phyloP scores from a whole-genome alignment of 768 basidiomycete species.

The Zangia roseola region DNA sequence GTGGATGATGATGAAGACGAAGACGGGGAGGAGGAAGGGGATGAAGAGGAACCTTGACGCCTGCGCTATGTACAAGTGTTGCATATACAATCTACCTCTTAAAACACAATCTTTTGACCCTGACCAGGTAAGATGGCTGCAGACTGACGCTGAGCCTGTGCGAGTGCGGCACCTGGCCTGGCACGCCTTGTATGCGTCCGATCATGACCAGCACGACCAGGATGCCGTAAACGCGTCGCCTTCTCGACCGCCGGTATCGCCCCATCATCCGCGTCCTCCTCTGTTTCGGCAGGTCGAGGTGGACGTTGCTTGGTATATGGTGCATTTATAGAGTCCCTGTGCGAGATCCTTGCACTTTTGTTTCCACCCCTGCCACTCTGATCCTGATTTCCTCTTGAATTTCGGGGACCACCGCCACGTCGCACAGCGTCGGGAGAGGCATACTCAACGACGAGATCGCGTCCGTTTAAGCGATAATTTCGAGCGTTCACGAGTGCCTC shows the following conservation, averaged over 20 bases:
- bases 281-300: conserved; percentile 3
- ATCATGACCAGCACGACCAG: conserved; percentile 12
- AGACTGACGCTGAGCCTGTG: conserved; percentile 71
- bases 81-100: conserved; percentile 13
- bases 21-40: conserved; percentile 56
- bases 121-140: conserved; percentile 65
- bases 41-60: conserved; percentile 19
- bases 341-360: conserved; percentile 9
- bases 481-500: conserved; percentile 76
- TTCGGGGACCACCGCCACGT: conserved; percentile 54
- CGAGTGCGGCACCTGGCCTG: conserved; percentile 79
- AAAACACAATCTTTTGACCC: conserved; percentile 75
- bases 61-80: not conserved
- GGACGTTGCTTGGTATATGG: conserved; percentile 4
- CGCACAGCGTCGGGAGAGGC: conserved; percentile 88
- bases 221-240: conserved; percentile 3
- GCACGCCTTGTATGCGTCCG: conserved; percentile 40
- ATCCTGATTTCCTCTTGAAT: conserved; percentile 24
- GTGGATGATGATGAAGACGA: conserved; percentile 66
- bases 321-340: not conserved
- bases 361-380: conserved; percentile 2
- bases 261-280: conserved; percentile 3
- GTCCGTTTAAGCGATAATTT: conserved; percentile 82
- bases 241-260: not conserved
- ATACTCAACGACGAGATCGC: conserved; percentile 84